phyloP scores from a whole-genome alignment of 306 rosid species.

The Prunus armeniaca region DNA sequence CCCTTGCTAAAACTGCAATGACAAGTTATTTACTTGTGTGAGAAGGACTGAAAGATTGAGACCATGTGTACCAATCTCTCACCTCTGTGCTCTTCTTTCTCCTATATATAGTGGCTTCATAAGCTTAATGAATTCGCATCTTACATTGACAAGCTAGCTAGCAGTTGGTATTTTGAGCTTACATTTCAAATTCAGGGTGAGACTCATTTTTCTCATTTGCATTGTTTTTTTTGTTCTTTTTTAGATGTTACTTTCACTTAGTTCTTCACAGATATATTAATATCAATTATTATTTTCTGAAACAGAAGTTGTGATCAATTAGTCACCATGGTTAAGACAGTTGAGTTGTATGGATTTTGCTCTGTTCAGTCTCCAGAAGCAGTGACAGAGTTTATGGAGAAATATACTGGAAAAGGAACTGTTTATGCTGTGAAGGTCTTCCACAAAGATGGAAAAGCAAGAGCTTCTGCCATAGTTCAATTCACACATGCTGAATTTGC shows the following conservation, averaged over 20 bases:
- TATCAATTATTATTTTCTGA: background rate
- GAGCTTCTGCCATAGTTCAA: conserved; percentile 57
- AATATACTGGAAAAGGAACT: conserved; percentile 47
- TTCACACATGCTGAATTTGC: conserved; percentile 33
- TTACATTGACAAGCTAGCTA: background rate
- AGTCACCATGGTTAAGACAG: conserved; percentile 56
- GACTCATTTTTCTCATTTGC: background rate
- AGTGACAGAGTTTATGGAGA: conserved; percentile 48
- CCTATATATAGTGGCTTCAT: background rate
- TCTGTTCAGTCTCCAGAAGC: conserved; percentile 1
- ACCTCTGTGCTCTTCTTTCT: too few species aligned
- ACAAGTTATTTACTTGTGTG: background rate
- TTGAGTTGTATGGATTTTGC: conserved; percentile 67
- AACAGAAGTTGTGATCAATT: too few species aligned
- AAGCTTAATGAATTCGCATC: background rate
- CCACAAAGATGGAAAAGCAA: conserved; percentile 14
- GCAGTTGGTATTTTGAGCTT: background rate
- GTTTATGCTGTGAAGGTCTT: conserved; percentile 38
- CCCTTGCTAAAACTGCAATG: background rate
- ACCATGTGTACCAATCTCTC: too few species aligned
- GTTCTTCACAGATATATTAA: background rate
- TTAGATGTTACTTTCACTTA: background rate
- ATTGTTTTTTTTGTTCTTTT: background rate
- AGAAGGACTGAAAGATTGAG: too few species aligned
- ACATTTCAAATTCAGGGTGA: background rate